A percentile compares a stretch with the other conserved stretches of the same genome.
These are phyloP conservation scores for Raddia distichophylla DNA, from an alignment of 176 grass and related monocot genomes.

Conservation along the genomic window DNA sequence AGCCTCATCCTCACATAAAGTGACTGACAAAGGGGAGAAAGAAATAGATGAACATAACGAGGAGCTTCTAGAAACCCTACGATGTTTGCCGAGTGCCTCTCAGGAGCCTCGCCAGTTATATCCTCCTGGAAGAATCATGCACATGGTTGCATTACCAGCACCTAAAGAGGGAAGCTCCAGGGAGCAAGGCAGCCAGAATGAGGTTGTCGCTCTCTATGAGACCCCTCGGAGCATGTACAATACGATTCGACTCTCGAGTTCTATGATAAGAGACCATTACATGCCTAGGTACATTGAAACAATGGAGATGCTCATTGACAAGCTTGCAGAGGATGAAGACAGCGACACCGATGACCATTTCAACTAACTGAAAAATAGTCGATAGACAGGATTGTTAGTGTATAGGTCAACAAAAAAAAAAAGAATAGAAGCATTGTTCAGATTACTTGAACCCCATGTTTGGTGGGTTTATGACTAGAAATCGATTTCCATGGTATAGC, in stretches of 20 bases:
- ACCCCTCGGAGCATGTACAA: slow-evolving; percentile 63
- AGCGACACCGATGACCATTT: not conserved
- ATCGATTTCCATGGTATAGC: not conserved
- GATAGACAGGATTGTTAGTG: not conserved
- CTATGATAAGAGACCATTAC: slow-evolving; percentile 80
- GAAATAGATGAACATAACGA: slow-evolving; percentile 3
- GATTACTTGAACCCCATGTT: not conserved
- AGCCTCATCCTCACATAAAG: not conserved
- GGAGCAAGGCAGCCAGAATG: slow-evolving; percentile 7
- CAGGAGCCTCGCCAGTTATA: slow-evolving; percentile 50
- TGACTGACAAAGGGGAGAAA: slow-evolving; percentile 29
- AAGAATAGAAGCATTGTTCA: not conserved
- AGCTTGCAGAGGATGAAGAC: slow-evolving; percentile 38
- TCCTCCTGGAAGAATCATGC: slow-evolving; percentile 81
- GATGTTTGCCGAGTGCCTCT: not conserved
- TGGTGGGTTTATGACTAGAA: not conserved
- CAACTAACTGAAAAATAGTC: not conserved
- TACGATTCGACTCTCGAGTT: slow-evolving; percentile 48
- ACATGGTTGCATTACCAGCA: slow-evolving; percentile 64
- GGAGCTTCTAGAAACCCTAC: slow-evolving; percentile 18
- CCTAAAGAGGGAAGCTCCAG: not conserved
- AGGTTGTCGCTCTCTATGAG: slow-evolving; percentile 53
- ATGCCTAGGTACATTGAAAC: slow-evolving; percentile 70
- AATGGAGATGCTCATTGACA: slow-evolving; percentile 68
- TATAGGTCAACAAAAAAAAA: not conserved